Evolutionary conservation across 805 yeast species (phyloP).

Genomic region (Teunomyces cretensis): DNA sequence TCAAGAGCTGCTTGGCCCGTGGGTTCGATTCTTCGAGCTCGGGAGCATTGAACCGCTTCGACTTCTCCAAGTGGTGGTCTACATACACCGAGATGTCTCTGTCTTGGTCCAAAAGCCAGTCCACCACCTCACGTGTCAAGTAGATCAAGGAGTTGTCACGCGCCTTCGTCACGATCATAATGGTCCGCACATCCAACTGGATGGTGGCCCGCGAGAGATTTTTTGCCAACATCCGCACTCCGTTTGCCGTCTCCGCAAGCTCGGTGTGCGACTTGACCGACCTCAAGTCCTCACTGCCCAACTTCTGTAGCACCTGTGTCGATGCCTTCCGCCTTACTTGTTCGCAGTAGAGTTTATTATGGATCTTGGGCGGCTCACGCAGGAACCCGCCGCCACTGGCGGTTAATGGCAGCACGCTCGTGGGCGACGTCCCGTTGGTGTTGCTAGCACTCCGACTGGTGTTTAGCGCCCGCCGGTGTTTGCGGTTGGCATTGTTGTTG

Average conservation of each 20-base stretch:
- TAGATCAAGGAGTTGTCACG: constrained; percentile 76
- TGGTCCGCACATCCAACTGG: constrained; percentile 63
- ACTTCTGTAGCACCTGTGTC: constrained; percentile 8
- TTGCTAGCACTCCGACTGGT: neutral
- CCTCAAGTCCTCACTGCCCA: constrained; percentile 41
- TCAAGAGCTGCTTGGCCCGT: constrained; percentile 44
- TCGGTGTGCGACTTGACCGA: constrained; percentile 70
- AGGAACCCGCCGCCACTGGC: neutral
- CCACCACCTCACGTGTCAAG: constrained; percentile 75
- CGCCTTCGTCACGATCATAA: constrained; percentile 87
- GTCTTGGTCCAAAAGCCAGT: constrained; percentile 58
- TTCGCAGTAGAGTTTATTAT: constrained; percentile 31
- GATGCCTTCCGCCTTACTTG: constrained; percentile 12
- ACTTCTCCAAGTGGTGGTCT: constrained; percentile 62
- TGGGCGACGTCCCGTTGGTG: constrained; percentile 1
- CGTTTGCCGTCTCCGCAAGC: constrained; percentile 77
- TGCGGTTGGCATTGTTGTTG: neutral
- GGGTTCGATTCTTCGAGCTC: constrained; percentile 52
- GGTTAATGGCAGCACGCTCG: neutral
- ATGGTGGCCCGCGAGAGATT: constrained; percentile 70
- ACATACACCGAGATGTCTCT: constrained; percentile 59
- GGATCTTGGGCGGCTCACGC: constrained; percentile 25
- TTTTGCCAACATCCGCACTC: constrained; percentile 72
- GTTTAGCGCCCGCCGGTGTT: neutral
- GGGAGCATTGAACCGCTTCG: constrained; percentile 61